phyloP scores from a whole-genome alignment of 495 filamentous ascomycete genomes.

The Hamigera avellanea region DNA sequence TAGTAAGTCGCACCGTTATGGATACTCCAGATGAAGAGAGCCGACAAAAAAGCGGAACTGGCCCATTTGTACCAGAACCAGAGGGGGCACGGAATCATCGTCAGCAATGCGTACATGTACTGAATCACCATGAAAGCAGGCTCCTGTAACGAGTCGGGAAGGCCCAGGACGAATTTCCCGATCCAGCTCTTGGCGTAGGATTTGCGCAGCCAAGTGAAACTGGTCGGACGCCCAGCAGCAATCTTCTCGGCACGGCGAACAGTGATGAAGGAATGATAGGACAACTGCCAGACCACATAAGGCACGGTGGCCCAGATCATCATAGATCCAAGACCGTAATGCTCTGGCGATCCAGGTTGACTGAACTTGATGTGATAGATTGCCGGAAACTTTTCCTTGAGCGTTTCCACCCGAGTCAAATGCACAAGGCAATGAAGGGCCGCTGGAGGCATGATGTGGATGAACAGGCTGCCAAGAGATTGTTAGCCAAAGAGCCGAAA shows the following conservation, averaged over 20 bases:
- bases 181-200: slow-evolving; percentile 83
- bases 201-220: slow-evolving; percentile 91
- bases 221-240: slow-evolving; percentile 87
- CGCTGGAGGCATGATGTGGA: slow-evolving; percentile 96
- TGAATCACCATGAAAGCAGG: slow-evolving; percentile 93
- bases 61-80: slow-evolving; percentile 90
- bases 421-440: slow-evolving; percentile 88
- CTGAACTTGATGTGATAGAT: slow-evolving; percentile 73
- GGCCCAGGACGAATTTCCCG: slow-evolving; percentile 67
- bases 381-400: slow-evolving; percentile 70
- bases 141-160: slow-evolving; percentile 70
- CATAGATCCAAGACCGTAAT: slow-evolving; percentile 77
- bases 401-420: slow-evolving; percentile 50
- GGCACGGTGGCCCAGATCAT: slow-evolving; percentile 87
- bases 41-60: slow-evolving; percentile 61
- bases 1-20: slow-evolving; percentile 96
- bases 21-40: slow-evolving; percentile 80
- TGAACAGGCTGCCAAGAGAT: slow-evolving; percentile 58
- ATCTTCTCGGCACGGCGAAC: slow-evolving; percentile 89
- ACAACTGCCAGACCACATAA: slow-evolving; percentile 83
- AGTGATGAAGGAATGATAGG: slow-evolving; percentile 88
- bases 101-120: slow-evolving; percentile 77
- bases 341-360: slow-evolving; percentile 52
- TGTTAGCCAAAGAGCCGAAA: slow-evolving; percentile 4
- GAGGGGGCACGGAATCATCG: slow-evolving; percentile 86